A percentile compares a stretch with the other conserved stretches of the same genome.
These are phyloP conservation scores for Fusarium sp. DNA, from an alignment of 2,329 filamentous ascomycete species.

Conservation along the genomic window DNA sequence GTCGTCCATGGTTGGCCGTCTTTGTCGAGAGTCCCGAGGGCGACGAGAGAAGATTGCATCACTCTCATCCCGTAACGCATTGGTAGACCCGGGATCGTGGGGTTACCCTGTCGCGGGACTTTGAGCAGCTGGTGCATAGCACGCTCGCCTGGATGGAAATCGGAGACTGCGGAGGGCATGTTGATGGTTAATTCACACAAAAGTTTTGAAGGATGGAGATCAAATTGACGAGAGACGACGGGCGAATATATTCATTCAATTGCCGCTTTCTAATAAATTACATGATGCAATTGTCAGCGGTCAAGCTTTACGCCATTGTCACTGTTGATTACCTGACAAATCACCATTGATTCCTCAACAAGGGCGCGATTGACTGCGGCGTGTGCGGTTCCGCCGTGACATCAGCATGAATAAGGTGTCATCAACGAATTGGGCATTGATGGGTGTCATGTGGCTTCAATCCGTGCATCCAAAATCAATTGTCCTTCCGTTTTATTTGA, in stretches of 20 bases:
- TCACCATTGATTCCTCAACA: conserved; percentile 19
- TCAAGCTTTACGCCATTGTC: background rate
- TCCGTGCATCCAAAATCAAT: background rate
- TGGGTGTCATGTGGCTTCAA: background rate
- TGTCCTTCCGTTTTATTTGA: background rate
- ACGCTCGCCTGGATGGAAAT: conserved; percentile 71
- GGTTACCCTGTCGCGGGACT: conserved; percentile 67
- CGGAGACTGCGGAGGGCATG: conserved; percentile 44
- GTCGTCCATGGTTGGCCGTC: conserved; percentile 76
- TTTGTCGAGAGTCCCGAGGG: conserved; percentile 74
- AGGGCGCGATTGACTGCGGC: conserved; percentile 28
- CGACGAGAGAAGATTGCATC: conserved; percentile 69
- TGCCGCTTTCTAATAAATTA: background rate
- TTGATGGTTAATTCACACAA: conserved; percentile 1
- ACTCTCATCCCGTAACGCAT: conserved; percentile 67
- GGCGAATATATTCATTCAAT: conserved; percentile 8
- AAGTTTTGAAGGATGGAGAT: background rate
- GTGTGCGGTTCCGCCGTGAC: background rate
- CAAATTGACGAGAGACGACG: background rate
- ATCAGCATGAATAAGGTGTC: conserved; percentile 17
- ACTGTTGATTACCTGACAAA: conserved; percentile 22
- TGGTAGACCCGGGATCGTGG: conserved; percentile 69
- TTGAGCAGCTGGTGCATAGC: conserved; percentile 69
- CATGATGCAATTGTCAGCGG: conserved; percentile 20
- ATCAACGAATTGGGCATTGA: background rate